These are phyloP conservation scores for Blastobotrys americana DNA, from an alignment of 805 yeast genomes.

Conservation along the genomic window DNA sequence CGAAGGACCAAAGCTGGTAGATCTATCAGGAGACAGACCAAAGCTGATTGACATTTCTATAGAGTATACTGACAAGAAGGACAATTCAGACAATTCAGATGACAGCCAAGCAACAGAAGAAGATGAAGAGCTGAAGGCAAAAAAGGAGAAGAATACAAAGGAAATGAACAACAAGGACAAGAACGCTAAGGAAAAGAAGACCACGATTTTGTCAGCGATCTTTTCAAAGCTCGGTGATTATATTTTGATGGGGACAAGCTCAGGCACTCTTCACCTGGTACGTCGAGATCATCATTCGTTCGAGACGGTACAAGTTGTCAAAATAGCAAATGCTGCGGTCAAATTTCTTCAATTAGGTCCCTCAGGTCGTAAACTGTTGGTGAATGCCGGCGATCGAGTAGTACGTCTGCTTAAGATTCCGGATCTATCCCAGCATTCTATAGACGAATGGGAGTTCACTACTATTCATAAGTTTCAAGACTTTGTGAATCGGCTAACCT, in stretches of 20 bases:
- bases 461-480: slow-evolving; percentile 82
- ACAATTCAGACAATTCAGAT: neutral
- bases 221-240: slow-evolving; percentile 49
- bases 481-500: slow-evolving; percentile 77
- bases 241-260: slow-evolving; percentile 68
- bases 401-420: slow-evolving; percentile 28
- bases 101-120: slow-evolving; percentile 8
- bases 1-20: slow-evolving; percentile 50
- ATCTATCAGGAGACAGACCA: slow-evolving; percentile 23
- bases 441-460: slow-evolving; percentile 46
- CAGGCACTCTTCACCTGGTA: slow-evolving; percentile 62
- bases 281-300: slow-evolving; percentile 12
- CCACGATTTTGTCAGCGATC: slow-evolving; percentile 43
- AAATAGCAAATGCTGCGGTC: slow-evolving; percentile 62
- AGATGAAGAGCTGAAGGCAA: slow-evolving; percentile 20
- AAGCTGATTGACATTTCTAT: neutral
- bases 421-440: slow-evolving; percentile 22
- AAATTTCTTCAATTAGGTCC: slow-evolving; percentile 70
- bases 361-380: slow-evolving; percentile 35
- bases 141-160: slow-evolving; percentile 15
- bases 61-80: neutral
- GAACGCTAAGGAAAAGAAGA: slow-evolving; percentile 15
- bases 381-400: slow-evolving; percentile 29
- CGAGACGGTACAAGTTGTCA: slow-evolving; percentile 41
- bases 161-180: no score